Evolutionary conservation across 805 yeast genomes (phyloP).

Genomic region (Barnettozyma californica): DNA sequence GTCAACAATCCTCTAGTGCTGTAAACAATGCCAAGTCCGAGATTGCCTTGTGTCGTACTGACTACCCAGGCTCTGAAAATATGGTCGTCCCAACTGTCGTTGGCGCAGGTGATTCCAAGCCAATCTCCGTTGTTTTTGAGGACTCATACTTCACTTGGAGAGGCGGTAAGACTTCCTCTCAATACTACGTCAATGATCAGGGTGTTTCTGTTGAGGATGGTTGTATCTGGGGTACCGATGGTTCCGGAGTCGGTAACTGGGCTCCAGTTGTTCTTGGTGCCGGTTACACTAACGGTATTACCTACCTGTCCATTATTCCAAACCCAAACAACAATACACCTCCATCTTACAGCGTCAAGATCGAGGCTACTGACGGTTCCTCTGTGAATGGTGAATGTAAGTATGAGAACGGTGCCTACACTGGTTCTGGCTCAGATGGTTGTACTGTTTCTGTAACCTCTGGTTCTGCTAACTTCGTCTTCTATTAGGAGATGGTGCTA

Average conservation of each 20-base stretch:
- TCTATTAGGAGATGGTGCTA: conserved; percentile 43
- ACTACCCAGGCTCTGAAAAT: conserved; percentile 98
- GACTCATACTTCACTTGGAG: conserved; percentile 75
- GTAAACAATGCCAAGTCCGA: conserved; percentile 55
- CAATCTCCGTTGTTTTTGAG: conserved; percentile 76
- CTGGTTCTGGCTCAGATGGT: conserved; percentile 64
- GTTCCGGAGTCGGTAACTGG: conserved; percentile 92
- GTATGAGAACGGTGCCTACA: conserved; percentile 73
- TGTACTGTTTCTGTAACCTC: conserved; percentile 88
- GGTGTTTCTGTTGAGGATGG: conserved; percentile 89
- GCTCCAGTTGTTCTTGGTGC: conserved; percentile 96
- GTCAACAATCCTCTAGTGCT: conserved; percentile 62
- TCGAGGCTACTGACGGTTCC: conserved; percentile 63
- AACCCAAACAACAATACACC: conserved; percentile 81
- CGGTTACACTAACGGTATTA: conserved; percentile 59
- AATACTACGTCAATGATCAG: conserved; percentile 95
- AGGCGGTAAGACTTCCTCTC: conserved; percentile 83
- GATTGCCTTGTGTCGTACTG: conserved; percentile 95
- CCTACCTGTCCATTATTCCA: conserved; percentile 89
- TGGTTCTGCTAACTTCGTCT: conserved; percentile 81
- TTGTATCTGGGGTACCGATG: conserved; percentile 85
- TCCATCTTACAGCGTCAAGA: conserved; percentile 70
- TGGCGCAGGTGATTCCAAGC: conserved; percentile 55
- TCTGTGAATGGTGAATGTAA: conserved; percentile 67
- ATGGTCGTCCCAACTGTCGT: conserved; percentile 93